Base-by-base conservation (phyloP, 768 basidiomycete genomes). In the Termitomyces sp. region DNA sequence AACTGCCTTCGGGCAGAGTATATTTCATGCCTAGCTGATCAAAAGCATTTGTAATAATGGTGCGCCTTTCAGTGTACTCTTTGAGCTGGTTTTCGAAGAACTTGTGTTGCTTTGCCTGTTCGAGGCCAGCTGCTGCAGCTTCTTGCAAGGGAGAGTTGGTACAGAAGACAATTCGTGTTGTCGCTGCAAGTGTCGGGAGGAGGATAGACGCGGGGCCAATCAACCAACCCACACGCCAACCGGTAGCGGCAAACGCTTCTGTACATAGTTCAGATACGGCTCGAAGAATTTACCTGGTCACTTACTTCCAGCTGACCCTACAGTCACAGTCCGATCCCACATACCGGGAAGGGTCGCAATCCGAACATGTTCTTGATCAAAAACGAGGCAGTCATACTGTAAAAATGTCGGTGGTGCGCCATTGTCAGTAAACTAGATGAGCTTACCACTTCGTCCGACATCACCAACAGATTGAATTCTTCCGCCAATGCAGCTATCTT, bases 311-410 rank as follows among this genome's bases (percentile, higher is more conserved):
- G 92, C 95, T n/a, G 93, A 95, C 40, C 90, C 87, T 55, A 98
- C 92, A 7, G 96, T 98, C 43, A 99, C 87, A 0, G 97, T 99
- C 44, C 97, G 86, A 63, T 98, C 92, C 95, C 95, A 98, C 92
- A 98, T 97, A 22, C 94, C 93, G 5, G 95, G 95, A n/a, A 99
- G 80, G 36, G 79, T 92, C 4, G 96, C 95, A 65, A 98, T 89
- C 54, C 96, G 88, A 55, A 95, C 78, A 71, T 99, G 97, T 66
- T 96, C 87, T 66, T 88, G 87, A 64, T 95, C 92, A 64, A 88
- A 97, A 16, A 95, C 85, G 39, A 99, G 85, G 65, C 89, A 90
- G 67, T 99, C 97, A 72, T 99, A 99, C 91, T 96, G 60, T 30
- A 18, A 53, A 50, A 47, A 56, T 20, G 26, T 39, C 36, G 43